phyloP scores from a whole-genome alignment of 2,329 filamentous ascomycete species.

The Alternaria triticimaculans region DNA sequence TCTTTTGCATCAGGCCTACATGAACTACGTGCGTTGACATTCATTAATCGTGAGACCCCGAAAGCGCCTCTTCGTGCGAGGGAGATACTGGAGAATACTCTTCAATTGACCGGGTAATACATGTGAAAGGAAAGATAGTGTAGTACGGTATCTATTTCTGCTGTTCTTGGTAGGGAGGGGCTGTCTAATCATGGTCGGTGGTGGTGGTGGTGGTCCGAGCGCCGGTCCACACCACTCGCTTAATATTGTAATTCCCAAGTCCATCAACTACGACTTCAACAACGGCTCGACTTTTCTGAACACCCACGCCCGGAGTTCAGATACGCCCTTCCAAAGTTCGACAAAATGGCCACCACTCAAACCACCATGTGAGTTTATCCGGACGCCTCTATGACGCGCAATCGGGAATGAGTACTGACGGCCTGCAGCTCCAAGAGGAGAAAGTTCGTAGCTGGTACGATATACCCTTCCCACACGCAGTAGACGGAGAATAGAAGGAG shows the following conservation, averaged over 20 bases:
- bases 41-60: background rate
- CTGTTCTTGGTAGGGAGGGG: background rate
- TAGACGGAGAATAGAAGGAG: constrained; percentile 10
- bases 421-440: constrained; percentile 79
- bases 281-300: constrained; percentile 42
- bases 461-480: constrained; percentile 25
- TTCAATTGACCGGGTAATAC: background rate
- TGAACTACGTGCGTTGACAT: background rate
- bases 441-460: constrained; percentile 65
- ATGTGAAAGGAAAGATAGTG: background rate
- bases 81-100: background rate
- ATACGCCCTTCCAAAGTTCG: constrained; percentile 41
- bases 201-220: constrained; percentile 12
- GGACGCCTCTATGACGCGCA: constrained; percentile 5
- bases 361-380: constrained; percentile 49
- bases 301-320: constrained; percentile 44
- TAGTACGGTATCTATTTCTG: background rate
- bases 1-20: background rate
- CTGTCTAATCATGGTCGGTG: constrained; percentile 12
- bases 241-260: constrained; percentile 12
- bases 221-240: constrained; percentile 19
- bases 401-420: constrained; percentile 31
- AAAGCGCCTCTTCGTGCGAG: background rate
- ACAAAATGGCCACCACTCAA: constrained; percentile 52
- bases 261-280: constrained; percentile 35